These are phyloP conservation scores for Naganishia friedmannii DNA, from an alignment of 768 basidiomycete genomes.

Conservation along the genomic window DNA sequence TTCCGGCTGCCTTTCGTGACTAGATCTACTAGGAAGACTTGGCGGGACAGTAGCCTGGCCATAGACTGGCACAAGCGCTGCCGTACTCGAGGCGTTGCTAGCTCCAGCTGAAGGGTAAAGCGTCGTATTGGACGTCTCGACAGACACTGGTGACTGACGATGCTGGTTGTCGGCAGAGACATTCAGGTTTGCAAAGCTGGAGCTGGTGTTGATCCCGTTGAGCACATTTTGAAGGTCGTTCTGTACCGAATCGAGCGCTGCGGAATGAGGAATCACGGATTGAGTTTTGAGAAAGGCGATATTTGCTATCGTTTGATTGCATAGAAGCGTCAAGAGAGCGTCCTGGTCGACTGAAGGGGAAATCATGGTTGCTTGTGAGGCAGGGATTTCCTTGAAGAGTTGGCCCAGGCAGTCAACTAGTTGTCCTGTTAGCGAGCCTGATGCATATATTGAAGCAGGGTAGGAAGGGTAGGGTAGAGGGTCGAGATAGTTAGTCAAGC, in stretches of 20 bases:
- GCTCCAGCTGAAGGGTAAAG: neutral
- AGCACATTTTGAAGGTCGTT: slow-evolving; percentile 16
- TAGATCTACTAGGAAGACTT: neutral
- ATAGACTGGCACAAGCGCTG: neutral
- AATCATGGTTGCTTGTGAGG: neutral
- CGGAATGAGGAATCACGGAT: slow-evolving; percentile 1
- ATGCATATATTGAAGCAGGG: neutral
- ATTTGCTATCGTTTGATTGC: slow-evolving; percentile 18
- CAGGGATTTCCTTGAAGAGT: too few relatives aligned
- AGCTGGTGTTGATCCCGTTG: slow-evolving; percentile 3
- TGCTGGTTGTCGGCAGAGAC: slow-evolving; percentile 1
- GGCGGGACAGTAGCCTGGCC: neutral
- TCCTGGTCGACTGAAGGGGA: slow-evolving; percentile 4
- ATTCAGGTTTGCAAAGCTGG: slow-evolving; percentile 8
- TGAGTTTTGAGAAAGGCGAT: slow-evolving; percentile 7
- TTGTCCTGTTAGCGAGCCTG: too few relatives aligned
- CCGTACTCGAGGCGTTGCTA: neutral
- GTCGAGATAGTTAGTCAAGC: slow-evolving; percentile 3
- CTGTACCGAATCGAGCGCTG: neutral
- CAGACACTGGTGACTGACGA: neutral
- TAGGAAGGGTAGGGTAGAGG: neutral
- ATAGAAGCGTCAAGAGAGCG: slow-evolving; percentile 4
- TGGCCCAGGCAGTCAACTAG: too few relatives aligned
- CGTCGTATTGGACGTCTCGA: neutral
- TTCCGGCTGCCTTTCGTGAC: neutral